A percentile compares a stretch with the other conserved stretches of the same genome.
Conservation (phyloP, 257 asterid genomes). For the Scutellaria barbata region DNA sequence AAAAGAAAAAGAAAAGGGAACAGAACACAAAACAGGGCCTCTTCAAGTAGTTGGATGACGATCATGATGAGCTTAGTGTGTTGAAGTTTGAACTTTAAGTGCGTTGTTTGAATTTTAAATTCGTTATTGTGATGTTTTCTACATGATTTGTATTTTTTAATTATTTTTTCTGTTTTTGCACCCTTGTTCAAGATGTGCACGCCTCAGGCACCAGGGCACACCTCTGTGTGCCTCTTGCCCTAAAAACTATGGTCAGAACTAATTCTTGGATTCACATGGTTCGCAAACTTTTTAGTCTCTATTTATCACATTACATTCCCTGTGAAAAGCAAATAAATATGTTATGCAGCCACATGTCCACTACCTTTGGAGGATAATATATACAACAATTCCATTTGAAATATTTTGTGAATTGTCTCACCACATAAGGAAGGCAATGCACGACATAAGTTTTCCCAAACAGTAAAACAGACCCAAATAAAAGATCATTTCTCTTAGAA, state of each 20-base stretch:
- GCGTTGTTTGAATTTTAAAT: too few relatives aligned
- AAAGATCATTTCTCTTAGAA: conserved; percentile 4
- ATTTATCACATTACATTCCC: not conserved
- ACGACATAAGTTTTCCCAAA: not conserved
- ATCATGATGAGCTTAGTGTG: too few relatives aligned
- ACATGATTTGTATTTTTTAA: too few relatives aligned
- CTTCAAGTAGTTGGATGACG: too few relatives aligned
- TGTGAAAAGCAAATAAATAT: not conserved
- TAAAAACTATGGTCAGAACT: not conserved
- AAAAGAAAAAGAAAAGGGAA: too few relatives aligned
- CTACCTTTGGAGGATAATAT: not conserved
- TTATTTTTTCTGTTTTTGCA: too few relatives aligned
- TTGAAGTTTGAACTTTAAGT: too few relatives aligned
- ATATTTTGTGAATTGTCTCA: not conserved
- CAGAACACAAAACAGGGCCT: too few relatives aligned
- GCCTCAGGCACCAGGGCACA: too few relatives aligned
- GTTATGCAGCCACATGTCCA: not conserved
- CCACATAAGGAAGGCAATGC: conserved; percentile 9
- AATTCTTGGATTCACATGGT: not conserved
- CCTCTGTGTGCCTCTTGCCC: too few relatives aligned
- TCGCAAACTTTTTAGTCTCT: not conserved
- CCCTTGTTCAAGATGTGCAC: too few relatives aligned
- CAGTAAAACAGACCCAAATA: conserved; percentile 10
- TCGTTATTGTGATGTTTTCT: too few relatives aligned
- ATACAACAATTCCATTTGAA: not conserved